Base-by-base conservation (phyloP, 768 basidiomycete species). In the Russula sp. region DNA sequence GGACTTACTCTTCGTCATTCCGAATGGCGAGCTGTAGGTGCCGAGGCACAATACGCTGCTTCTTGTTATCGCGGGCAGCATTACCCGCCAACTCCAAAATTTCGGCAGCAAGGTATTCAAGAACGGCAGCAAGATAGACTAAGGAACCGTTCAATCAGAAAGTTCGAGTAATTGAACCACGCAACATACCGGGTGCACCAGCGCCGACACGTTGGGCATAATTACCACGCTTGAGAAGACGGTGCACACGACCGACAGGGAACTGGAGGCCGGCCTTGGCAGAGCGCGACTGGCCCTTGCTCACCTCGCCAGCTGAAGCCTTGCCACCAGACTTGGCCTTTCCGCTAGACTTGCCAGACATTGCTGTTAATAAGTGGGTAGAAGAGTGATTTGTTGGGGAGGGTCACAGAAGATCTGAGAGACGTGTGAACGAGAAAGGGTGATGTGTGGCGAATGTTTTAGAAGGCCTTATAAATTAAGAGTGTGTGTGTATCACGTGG, bases 21-120 rank as follows among this genome's bases (percentile, higher is more conserved):
- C 94, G 85, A 76, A 97, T 94, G 66, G 94, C 94, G 66, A 96
- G 85, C 75, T 97, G 94, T 53, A 96, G 78, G 76, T 97, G 94
- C 75, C 94, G 88, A 51, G 94, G 94, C 32, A 95, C 91, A 71
- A 96, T 95, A 84, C 94, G 92, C 68, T 92, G 89, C 79, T 94
- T 91, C 82, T 91, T 92, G 81, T 92, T 92, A 76, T 89, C 90
- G 61, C 90, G 88, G 48, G 91, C 90, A 40, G 91, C 90, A 61
- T 91, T 90, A 42, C 94, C 94, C 64, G 94, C 93, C 49, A 96
- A 79, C 78, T 96, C 94, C 70, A 96, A 84, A 74, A 96, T 94
- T 74, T 96, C 94, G 51, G 94, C 94, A 45, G 92, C 85, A 64
- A 95, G 83, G 76, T 96, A 93, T 73, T 94, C 94, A 62, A 95